Evolutionary conservation across 306 rosid genomes (phyloP).

Genomic region (Cicer yamashitae): DNA sequence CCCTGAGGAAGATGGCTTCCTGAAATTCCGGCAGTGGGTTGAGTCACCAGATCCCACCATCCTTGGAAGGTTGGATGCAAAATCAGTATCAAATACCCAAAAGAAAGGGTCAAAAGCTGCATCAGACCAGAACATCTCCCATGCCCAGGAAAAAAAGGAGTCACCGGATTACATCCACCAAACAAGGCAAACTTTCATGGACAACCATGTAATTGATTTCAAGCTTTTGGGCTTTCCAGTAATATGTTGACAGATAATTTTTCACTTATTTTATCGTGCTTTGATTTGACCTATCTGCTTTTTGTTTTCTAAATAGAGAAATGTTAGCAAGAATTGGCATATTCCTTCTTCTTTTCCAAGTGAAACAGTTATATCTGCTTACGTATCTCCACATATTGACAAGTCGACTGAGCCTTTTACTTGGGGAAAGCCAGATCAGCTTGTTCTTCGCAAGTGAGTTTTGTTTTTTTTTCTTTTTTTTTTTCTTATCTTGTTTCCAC

Average conservation of each 20-base stretch:
- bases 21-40: conserved; percentile 82
- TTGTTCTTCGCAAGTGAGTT: conserved; percentile 92
- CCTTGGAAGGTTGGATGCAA: conserved; percentile 64
- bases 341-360: conserved; percentile 89
- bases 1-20: conserved; percentile 89
- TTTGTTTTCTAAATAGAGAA: conserved; percentile 67
- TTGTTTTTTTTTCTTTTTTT: conserved; percentile 15
- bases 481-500: conserved; percentile 8
- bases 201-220: conserved; percentile 69
- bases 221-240: conserved; percentile 31
- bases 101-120: conserved; percentile 62
- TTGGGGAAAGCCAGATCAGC: conserved; percentile 98
- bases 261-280: conserved; percentile 24
- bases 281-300: conserved; percentile 11
- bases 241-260: conserved; percentile 34
- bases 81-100: conserved; percentile 52
- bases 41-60: conserved; percentile 98
- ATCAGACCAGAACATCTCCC: conserved; percentile 50
- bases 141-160: conserved; percentile 53
- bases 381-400: conserved; percentile 80
- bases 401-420: conserved; percentile 83
- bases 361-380: conserved; percentile 83
- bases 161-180: conserved; percentile 50
- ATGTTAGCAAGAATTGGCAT: conserved; percentile 99
- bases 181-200: conserved; percentile 66